Evolutionary conservation across 768 basidiomycete genomes (phyloP).

Genomic region (Hygrophorus pudorinus): DNA sequence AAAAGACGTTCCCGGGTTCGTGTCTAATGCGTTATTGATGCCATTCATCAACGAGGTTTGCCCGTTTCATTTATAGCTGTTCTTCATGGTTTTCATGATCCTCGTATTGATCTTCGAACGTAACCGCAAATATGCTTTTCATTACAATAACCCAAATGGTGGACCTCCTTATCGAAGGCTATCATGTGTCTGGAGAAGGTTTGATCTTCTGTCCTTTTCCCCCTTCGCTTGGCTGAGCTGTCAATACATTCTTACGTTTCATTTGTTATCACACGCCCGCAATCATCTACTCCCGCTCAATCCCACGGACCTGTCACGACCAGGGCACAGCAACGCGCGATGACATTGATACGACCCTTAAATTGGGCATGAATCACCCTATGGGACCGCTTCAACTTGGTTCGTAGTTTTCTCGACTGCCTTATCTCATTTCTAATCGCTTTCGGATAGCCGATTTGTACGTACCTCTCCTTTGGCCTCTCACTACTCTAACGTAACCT

Average conservation of each 20-base stretch:
- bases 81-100: neutral
- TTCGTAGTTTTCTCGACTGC: slow-evolving; percentile 15
- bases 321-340: slow-evolving; percentile 88
- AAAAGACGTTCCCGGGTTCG: slow-evolving; percentile 89
- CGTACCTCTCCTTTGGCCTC: slow-evolving; percentile 13
- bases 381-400: slow-evolving; percentile 92
- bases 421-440: neutral
- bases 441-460: slow-evolving; percentile 48
- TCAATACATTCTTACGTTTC: neutral
- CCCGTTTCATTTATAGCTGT: neutral
- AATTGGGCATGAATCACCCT: slow-evolving; percentile 88
- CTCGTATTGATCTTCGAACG: no score
- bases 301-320: no score
- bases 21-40: slow-evolving; percentile 93
- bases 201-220: neutral
- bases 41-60: slow-evolving; percentile 90
- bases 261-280: no score
- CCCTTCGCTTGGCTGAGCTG: neutral
- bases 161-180: slow-evolving; percentile 42
- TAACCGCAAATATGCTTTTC: no score
- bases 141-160: no score
- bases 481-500: neutral
- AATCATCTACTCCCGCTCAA: neutral
- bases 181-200: slow-evolving; percentile 92
- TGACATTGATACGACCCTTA: slow-evolving; percentile 92